These are phyloP conservation scores for Mucor circinelloides DNA, from an alignment of 371 early-diverging fungal species.

Conservation along the genomic window DNA sequence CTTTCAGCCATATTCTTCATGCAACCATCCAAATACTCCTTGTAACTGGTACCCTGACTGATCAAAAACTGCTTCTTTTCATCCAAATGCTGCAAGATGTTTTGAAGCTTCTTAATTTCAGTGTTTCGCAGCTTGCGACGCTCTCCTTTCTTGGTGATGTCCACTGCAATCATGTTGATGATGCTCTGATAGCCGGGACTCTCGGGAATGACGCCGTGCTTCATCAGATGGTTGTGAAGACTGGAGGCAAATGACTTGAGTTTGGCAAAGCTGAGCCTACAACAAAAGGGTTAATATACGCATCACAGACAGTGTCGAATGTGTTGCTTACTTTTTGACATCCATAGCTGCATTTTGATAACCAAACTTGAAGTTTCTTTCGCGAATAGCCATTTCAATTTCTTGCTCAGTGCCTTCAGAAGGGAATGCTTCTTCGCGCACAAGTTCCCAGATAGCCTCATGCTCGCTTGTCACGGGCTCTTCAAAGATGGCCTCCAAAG, in stretches of 20 bases:
- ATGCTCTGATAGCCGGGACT: slow-evolving; percentile 78
- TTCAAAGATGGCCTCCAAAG: slow-evolving; percentile 83
- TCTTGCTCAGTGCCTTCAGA: slow-evolving; percentile 29
- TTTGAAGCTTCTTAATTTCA: slow-evolving; percentile 76
- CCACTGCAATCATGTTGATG: slow-evolving; percentile 89
- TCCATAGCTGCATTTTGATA: slow-evolving; percentile 32
- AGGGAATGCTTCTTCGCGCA: slow-evolving; percentile 54
- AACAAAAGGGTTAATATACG: not conserved
- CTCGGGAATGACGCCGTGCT: slow-evolving; percentile 36
- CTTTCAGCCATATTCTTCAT: slow-evolving; percentile 86
- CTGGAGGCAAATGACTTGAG: slow-evolving; percentile 43
- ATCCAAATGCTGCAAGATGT: slow-evolving; percentile 80
- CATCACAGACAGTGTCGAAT: not conserved
- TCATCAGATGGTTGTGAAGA: slow-evolving; percentile 38
- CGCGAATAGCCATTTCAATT: slow-evolving; percentile 27
- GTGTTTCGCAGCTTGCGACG: slow-evolving; percentile 76
- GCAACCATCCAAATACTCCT: slow-evolving; percentile 88
- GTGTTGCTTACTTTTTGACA: slow-evolving; percentile 21
- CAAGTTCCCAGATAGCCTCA: slow-evolving; percentile 69
- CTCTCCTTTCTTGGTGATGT: slow-evolving; percentile 92
- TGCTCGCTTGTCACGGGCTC: slow-evolving; percentile 74
- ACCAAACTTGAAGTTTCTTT: slow-evolving; percentile 32
- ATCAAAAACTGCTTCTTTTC: slow-evolving; percentile 83
- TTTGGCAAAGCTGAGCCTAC: slow-evolving; percentile 41
- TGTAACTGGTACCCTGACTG: slow-evolving; percentile 85